Conservation (phyloP, 768 basidiomycete species). For the Agaricus sinodeliciosus region DNA sequence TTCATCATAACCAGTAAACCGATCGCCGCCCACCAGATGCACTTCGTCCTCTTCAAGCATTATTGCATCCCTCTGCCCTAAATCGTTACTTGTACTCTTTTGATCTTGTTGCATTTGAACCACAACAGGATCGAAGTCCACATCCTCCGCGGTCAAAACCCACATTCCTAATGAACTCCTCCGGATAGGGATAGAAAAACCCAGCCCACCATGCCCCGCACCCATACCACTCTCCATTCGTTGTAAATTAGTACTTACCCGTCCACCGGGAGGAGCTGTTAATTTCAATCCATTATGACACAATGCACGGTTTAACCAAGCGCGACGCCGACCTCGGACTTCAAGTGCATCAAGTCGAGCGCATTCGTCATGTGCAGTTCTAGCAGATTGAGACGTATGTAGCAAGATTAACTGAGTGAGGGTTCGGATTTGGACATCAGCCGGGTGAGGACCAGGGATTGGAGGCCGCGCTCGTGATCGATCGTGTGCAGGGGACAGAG, state of each 20-base stretch:
- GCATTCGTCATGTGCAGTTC: slow-evolving; percentile 30
- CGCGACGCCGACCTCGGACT: slow-evolving; percentile 52
- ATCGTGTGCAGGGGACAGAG: slow-evolving; percentile 2
- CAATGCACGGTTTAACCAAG: slow-evolving; percentile 56
- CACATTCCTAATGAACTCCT: slow-evolving; percentile 7
- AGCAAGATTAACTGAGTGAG: slow-evolving; percentile 35
- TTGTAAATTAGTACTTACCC: not conserved
- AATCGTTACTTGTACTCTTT: not conserved
- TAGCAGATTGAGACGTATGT: slow-evolving; percentile 34
- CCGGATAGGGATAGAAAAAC: slow-evolving; percentile 6
- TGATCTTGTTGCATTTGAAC: not conserved
- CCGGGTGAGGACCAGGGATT: slow-evolving; percentile 25
- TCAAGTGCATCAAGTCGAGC: slow-evolving; percentile 44
- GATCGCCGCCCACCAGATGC: slow-evolving; percentile 2
- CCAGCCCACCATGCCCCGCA: slow-evolving; percentile 5
- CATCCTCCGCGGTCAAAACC: slow-evolving; percentile 4
- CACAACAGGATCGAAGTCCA: not conserved
- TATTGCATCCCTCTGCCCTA: slow-evolving; percentile 1
- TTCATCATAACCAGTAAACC: slow-evolving; percentile 6
- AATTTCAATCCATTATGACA: slow-evolving; percentile 8
- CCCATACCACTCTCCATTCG: slow-evolving; percentile 5
- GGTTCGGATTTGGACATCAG: slow-evolving; percentile 23
- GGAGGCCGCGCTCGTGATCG: slow-evolving; percentile 17
- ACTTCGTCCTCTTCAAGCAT: slow-evolving; percentile 8
- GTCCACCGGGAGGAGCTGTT: not conserved